A percentile compares a stretch with the other conserved stretches of the same genome.
phyloP scores from a whole-genome alignment of 495 filamentous ascomycete genomes.

The Penicillium simplicissimum region DNA sequence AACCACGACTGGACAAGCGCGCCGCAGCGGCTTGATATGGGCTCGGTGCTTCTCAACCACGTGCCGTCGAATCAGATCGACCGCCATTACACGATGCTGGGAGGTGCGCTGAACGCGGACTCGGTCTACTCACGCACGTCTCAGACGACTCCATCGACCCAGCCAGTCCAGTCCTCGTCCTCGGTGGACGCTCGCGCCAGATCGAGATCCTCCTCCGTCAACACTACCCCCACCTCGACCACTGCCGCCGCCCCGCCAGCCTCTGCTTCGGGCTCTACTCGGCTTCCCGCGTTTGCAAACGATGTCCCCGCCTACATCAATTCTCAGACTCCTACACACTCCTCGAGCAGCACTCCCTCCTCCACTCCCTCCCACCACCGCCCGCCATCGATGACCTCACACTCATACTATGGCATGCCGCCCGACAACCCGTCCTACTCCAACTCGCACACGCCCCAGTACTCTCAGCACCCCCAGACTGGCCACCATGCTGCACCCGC shows the following conservation, averaged over 20 bases:
- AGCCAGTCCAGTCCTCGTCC: not conserved
- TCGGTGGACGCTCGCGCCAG: slow-evolving; percentile 31
- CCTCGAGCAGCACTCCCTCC: slow-evolving; percentile 30
- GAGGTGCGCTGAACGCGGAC: slow-evolving; percentile 46
- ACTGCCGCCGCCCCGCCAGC: slow-evolving; percentile 45
- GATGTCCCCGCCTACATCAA: slow-evolving; percentile 47
- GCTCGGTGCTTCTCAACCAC: slow-evolving; percentile 48
- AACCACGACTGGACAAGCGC: not conserved
- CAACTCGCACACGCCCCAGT: slow-evolving; percentile 22
- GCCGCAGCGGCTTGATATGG: slow-evolving; percentile 39
- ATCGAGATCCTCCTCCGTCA: slow-evolving; percentile 35
- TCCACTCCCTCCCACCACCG: slow-evolving; percentile 27
- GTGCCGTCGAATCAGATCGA: slow-evolving; percentile 47
- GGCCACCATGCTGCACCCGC: slow-evolving; percentile 17
- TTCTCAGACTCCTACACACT: slow-evolving; percentile 32
- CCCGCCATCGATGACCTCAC: slow-evolving; percentile 37
- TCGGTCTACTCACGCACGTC: slow-evolving; percentile 36
- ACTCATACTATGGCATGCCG: slow-evolving; percentile 28
- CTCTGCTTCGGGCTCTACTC: slow-evolving; percentile 41
- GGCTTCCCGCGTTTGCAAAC: slow-evolving; percentile 35
- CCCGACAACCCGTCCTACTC: slow-evolving; percentile 23
- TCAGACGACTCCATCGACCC: slow-evolving; percentile 10
- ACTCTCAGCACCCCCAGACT: slow-evolving; percentile 9
- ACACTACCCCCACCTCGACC: slow-evolving; percentile 43
- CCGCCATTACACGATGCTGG: slow-evolving; percentile 49